Percentiles rank a stretch among this genome's conserved stretches.
Conservation (phyloP, 208 protist genomes). For the Wallacemonas sp. region DNA sequence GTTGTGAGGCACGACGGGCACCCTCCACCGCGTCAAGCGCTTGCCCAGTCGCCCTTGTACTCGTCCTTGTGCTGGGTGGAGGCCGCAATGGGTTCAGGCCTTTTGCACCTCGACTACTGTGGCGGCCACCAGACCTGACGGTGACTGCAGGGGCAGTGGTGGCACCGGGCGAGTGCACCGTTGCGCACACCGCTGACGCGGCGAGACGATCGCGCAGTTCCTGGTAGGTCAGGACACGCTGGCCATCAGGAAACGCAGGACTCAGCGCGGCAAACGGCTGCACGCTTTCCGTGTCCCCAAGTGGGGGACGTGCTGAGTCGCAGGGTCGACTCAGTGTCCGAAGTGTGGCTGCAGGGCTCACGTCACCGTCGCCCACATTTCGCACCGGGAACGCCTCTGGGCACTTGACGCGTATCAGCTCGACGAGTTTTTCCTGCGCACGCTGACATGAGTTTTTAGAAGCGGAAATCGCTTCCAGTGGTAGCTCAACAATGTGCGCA, state of each 20-base stretch:
- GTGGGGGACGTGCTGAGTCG: background rate
- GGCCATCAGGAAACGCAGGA: background rate
- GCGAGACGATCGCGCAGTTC: background rate
- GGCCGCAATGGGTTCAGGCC: no score
- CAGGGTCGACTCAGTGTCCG: background rate
- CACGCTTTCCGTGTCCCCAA: background rate
- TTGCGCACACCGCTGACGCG: background rate
- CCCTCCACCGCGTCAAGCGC: no score
- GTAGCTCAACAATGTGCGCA: constrained; percentile 3
- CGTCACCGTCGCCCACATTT: background rate
- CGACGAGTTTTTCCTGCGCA: background rate
- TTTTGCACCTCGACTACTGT: no score
- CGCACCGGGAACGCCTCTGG: background rate
- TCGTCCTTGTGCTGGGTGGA: no score
- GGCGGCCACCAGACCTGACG: background rate
- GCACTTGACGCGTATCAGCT: background rate
- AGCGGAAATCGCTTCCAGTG: constrained; percentile 2
- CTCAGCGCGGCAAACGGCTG: background rate
- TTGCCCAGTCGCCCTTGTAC: no score
- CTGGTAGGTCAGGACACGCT: background rate
- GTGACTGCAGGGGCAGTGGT: background rate
- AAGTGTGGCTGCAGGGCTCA: background rate
- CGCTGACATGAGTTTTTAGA: background rate
- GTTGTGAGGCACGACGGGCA: no score
- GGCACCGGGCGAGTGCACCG: no score